Evolutionary conservation across 2,329 filamentous ascomycete species (phyloP).

Genomic region (Calcarisporium arbuscula): DNA sequence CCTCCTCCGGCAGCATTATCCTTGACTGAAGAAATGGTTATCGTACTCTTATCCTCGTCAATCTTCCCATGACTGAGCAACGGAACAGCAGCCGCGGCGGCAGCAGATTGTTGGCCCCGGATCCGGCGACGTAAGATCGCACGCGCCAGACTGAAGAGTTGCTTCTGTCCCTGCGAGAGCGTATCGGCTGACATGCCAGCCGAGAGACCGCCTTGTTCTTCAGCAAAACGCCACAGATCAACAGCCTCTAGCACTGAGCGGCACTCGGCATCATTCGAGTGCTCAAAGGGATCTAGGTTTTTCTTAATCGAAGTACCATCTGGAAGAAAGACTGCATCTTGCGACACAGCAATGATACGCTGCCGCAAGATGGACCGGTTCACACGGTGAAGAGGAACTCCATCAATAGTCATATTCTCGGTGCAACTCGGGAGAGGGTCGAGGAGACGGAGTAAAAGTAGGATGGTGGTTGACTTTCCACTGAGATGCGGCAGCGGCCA

Average conservation of each 20-base stretch:
- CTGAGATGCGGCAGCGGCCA: neutral
- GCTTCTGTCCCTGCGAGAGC: constrained; percentile 53
- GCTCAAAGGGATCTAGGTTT: constrained; percentile 36
- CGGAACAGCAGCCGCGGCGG: no score
- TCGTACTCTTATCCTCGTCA: no score
- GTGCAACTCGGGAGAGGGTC: constrained; percentile 25
- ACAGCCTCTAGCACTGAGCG: constrained; percentile 28
- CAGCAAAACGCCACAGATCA: constrained; percentile 24
- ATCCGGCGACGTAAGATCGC: constrained; percentile 40
- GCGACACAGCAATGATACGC: constrained; percentile 45
- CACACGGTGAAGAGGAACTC: constrained; percentile 27
- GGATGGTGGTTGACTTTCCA: constrained; percentile 37
- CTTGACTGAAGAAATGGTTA: no score
- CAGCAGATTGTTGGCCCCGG: no score
- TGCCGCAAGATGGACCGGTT: constrained; percentile 36
- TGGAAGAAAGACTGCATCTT: constrained; percentile 47
- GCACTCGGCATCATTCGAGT: constrained; percentile 26
- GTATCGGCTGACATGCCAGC: constrained; percentile 37
- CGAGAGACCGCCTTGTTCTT: constrained; percentile 26
- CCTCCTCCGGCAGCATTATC: no score
- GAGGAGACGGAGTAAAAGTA: constrained; percentile 33
- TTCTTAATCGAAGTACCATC: constrained; percentile 31
- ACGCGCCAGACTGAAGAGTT: constrained; percentile 57
- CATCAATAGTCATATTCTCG: constrained; percentile 36
- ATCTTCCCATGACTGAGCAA: no score